Evolutionary conservation across 1,284 basidiomycete species (phyloP).

Genomic region (Stygiomarasmius scandens): DNA sequence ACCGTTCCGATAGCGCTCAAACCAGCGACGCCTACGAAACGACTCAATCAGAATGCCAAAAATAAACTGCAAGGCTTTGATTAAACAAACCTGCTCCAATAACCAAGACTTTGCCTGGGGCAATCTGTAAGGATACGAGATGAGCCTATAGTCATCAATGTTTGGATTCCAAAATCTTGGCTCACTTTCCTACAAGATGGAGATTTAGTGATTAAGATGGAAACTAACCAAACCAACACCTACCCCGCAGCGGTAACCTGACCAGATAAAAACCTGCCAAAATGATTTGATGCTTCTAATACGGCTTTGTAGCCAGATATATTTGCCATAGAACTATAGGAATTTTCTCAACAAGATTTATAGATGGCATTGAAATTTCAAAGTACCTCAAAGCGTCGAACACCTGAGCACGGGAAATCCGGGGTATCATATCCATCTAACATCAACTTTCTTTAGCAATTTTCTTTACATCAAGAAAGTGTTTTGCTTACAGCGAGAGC

Average conservation of each 20-base stretch:
- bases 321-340: conserved; percentile 82
- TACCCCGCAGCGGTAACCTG: conserved; percentile 60
- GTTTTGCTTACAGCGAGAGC: not conserved
- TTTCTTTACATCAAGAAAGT: not conserved
- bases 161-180: not conserved
- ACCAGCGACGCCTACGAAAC: conserved; percentile 72
- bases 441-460: not conserved
- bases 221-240: not conserved
- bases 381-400: conserved; percentile 80
- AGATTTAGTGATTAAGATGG: not conserved
- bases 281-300: conserved; percentile 83
- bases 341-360: not conserved
- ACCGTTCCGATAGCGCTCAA: conserved; percentile 84
- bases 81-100: conserved; percentile 59
- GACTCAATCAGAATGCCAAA: not conserved
- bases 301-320: conserved; percentile 88
- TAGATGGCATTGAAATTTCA: not conserved
- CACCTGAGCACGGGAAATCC: conserved; percentile 84
- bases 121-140: conserved; percentile 53
- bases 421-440: conserved; percentile 86
- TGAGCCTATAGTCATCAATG: conserved; percentile 6
- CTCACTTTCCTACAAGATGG: conserved; percentile 30
- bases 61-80: not conserved
- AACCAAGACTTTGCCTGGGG: conserved; percentile 82
- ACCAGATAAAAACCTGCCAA: conserved; percentile 84